Percentiles rank a stretch among this genome's conserved stretches.
Evolutionary conservation across 176 grass and related monocot genomes (phyloP).

Genomic region (Aegilops umbellulata): DNA sequence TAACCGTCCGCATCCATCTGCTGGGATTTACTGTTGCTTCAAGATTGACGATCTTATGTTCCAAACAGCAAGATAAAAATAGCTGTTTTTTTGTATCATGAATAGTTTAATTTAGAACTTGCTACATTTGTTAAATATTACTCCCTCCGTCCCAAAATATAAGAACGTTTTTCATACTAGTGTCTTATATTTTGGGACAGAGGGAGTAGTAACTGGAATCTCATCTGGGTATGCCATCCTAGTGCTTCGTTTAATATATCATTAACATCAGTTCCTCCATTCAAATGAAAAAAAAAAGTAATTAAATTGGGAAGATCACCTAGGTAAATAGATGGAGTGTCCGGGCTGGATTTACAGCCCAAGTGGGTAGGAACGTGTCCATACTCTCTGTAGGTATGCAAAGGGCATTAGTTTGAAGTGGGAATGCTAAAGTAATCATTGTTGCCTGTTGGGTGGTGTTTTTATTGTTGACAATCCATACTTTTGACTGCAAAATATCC

Average conservation of each 20-base stretch:
- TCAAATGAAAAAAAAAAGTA: neutral
- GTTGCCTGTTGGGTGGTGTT: conserved; percentile 2
- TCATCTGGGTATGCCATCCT: neutral
- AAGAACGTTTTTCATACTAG: no score
- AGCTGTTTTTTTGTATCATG: neutral
- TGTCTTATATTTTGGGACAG: no score
- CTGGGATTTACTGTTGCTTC: neutral
- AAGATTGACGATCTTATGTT: neutral
- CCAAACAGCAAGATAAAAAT: neutral
- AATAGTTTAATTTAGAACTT: neutral
- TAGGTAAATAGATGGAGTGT: neutral
- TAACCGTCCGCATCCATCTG: neutral
- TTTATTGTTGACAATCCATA: neutral
- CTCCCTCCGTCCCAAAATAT: no score
- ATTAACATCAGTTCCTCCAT: neutral
- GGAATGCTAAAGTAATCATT: neutral
- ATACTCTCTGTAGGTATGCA: neutral
- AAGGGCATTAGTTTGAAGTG: neutral
- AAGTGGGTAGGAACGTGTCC: neutral
- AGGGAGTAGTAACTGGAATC: neutral
- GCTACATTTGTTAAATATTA: neutral
- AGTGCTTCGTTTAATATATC: neutral
- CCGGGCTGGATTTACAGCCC: neutral
- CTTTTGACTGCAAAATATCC: neutral
- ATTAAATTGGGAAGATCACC: neutral